phyloP scores from a whole-genome alignment of 176 grass and related monocot genomes.

The Aegilops tauschii region DNA sequence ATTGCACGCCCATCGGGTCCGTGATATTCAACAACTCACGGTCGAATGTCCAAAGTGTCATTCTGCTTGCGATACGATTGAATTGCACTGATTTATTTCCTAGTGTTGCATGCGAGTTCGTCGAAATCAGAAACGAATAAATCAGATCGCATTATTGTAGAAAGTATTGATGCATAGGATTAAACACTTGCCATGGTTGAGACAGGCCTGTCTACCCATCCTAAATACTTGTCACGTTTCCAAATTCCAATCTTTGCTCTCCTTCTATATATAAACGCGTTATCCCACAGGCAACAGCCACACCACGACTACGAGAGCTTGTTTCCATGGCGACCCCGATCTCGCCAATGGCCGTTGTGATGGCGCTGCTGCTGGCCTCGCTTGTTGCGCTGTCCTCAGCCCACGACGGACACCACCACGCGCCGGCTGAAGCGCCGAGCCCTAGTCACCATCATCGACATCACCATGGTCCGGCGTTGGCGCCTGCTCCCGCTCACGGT shows the following conservation, averaged over 20 bases:
- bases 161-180: not conserved
- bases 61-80: not conserved
- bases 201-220: not conserved
- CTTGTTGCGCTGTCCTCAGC: not conserved
- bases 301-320: not conserved
- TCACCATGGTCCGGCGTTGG: too few species aligned
- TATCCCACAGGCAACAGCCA: not conserved
- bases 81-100: not conserved
- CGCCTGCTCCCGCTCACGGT: too few species aligned
- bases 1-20: too few species aligned
- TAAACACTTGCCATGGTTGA: not conserved
- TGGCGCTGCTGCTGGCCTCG: not conserved
- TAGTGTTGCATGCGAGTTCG: not conserved
- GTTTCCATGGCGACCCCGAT: conserved; percentile 7
- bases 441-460: not conserved
- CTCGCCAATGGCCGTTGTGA: not conserved
- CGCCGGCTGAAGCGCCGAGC: not conserved
- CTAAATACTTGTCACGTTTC: not conserved
- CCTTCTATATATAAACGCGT: conserved; percentile 1
- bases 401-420: not conserved
- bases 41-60: too few species aligned
- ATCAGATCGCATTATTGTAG: not conserved
- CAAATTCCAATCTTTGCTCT: not conserved
- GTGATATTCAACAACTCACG: too few species aligned
- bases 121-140: not conserved